Evolutionary conservation across 1,284 basidiomycete species (phyloP).

Genomic region (Puccinia novopanici): DNA sequence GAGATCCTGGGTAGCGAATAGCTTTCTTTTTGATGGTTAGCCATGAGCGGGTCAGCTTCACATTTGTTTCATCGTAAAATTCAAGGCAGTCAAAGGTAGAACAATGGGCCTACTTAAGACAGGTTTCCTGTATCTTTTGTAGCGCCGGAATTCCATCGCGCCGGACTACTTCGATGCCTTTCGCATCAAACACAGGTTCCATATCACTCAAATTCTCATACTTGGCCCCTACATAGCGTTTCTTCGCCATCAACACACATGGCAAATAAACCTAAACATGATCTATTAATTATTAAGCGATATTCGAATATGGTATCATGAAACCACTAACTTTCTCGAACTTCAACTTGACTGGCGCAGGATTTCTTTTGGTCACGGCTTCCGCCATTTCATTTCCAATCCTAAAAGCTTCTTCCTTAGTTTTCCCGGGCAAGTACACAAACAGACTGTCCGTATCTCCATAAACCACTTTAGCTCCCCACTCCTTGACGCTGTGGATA

Average conservation of each 20-base stretch:
- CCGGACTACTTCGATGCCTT: slow-evolving; percentile 95
- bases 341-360: slow-evolving; percentile 87
- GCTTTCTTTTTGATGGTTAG: slow-evolving; percentile 65
- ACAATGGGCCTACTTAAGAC: slow-evolving; percentile 69
- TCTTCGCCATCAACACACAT: slow-evolving; percentile 90
- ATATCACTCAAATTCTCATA: slow-evolving; percentile 79
- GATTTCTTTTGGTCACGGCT: slow-evolving; percentile 80
- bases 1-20: slow-evolving; percentile 85
- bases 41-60: background rate
- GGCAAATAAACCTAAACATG: slow-evolving; percentile 79
- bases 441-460: slow-evolving; percentile 98
- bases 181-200: slow-evolving; percentile 86
- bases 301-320: background rate
- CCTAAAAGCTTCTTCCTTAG: slow-evolving; percentile 86
- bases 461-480: slow-evolving; percentile 91
- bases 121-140: slow-evolving; percentile 82
- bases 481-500: slow-evolving; percentile 76
- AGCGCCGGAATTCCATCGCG: slow-evolving; percentile 85
- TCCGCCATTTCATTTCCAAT: slow-evolving; percentile 91
- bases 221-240: slow-evolving; percentile 94
- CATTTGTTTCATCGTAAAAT: background rate
- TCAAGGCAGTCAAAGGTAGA: background rate
- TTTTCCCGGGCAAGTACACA: slow-evolving; percentile 81
- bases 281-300: background rate
- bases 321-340: slow-evolving; percentile 80